Conservation (phyloP, 495 filamentous ascomycete genomes). For the Aspergillus steynii region DNA sequence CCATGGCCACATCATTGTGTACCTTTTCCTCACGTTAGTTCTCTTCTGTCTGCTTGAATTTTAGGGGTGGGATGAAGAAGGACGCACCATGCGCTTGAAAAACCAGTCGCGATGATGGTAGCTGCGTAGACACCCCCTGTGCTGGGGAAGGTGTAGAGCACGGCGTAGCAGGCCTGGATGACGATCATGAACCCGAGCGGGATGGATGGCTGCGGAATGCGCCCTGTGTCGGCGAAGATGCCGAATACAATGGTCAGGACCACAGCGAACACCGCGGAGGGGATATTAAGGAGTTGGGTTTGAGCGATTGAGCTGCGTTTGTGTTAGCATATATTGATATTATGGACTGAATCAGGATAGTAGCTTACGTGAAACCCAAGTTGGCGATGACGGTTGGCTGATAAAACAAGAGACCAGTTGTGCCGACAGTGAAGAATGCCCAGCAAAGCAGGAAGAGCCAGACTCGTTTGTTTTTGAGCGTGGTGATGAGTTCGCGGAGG, state of each 20-base stretch:
- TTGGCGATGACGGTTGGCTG: slow-evolving; percentile 46
- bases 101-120: slow-evolving; percentile 29
- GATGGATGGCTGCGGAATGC: slow-evolving; percentile 37
- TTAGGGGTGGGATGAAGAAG: too few species aligned
- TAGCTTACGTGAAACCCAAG: slow-evolving; percentile 43
- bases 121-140: slow-evolving; percentile 40
- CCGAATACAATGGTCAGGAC: slow-evolving; percentile 35
- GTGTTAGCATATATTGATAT: too few species aligned
- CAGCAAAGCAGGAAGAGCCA: slow-evolving; percentile 32
- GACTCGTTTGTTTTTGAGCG: slow-evolving; percentile 31
- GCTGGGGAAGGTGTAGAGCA: slow-evolving; percentile 40
- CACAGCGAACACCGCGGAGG: slow-evolving; percentile 30
- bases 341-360: too few species aligned
- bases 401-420: slow-evolving; percentile 42
- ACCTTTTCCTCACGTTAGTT: slow-evolving; percentile 21
- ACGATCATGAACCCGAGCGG: slow-evolving; percentile 41
- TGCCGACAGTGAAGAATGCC: slow-evolving; percentile 43
- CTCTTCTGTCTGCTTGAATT: too few species aligned
- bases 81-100: slow-evolving; percentile 39
- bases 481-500: slow-evolving; percentile 29
- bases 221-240: slow-evolving; percentile 38
- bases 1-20: slow-evolving; percentile 33
- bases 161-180: slow-evolving; percentile 41
- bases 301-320: slow-evolving; percentile 28
- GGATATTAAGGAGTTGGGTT: slow-evolving; percentile 38